Evolutionary conservation across 176 grass and related monocot genomes (phyloP), one percentile per base, ranked within the genome.

Genomic region (Raddia guianensis): DNA sequence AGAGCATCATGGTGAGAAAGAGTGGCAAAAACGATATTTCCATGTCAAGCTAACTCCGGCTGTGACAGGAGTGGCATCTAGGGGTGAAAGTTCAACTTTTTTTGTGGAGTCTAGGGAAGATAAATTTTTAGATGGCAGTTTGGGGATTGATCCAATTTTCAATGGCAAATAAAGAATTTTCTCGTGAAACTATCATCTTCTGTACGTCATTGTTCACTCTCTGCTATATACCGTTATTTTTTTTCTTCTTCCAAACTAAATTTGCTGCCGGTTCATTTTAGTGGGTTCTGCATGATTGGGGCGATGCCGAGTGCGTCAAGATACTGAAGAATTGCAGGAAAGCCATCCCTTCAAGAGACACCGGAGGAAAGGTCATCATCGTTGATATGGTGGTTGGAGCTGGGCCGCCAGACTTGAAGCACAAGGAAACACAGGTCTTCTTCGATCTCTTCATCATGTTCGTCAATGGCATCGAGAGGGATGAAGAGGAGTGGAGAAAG

Each of bases 281-380:
- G 85, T 90, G 83, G 85, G 37, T 86, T 40, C 35, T 94, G 16
- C 91, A 94, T 53, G 88, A 88, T 4, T 94, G 85, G 91, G 35
- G 58, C 4, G 58, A 94, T 0, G 70, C 8, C 2, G 75, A 86
- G 0, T 91, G 91, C 15, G 46, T 91, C 56, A 83, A 64, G 70
- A 94, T 91, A 73, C 2, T 94, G 3, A 80, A 47, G 20, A 78
- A 76, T 12, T 94, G 88, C 43, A 91, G 60, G 58, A 82, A 84
- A 47, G 86, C 86, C 11, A 89, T 89, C 7, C 60, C 88, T 4
- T 3, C 83, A 0, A 81, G 3, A 75, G 85, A 86, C 0, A 54
- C 0, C 1, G 82, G 91, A 9, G 88, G 91, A 4, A 94, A 94
- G 74, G 74, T 86, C 43, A 81, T 91, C 46, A 81, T 91, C 10